Conservation (phyloP, 106 monocot species). For the Triglochin maritima region DNA sequence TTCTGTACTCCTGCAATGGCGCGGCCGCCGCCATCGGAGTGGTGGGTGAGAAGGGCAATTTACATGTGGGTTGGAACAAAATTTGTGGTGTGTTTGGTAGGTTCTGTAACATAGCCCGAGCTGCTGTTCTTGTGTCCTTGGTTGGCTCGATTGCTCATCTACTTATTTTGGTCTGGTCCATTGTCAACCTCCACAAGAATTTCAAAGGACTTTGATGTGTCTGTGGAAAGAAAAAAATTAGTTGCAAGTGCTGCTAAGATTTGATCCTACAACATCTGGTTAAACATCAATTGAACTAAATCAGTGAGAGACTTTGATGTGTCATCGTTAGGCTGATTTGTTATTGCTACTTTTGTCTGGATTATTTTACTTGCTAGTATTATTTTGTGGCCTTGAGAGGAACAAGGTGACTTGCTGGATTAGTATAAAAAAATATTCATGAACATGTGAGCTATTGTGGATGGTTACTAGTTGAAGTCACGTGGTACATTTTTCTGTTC, state of each 20-base stretch:
- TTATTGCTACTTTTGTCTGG: no score
- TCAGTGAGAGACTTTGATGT: no score
- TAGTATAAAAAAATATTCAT: no score
- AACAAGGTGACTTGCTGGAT: no score
- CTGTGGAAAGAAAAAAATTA: background rate
- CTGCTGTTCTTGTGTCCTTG: constrained; percentile 18
- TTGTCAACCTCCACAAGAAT: constrained; percentile 25
- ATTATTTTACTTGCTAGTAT: no score
- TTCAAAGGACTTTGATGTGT: background rate
- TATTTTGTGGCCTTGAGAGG: no score
- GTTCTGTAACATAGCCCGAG: constrained; percentile 25
- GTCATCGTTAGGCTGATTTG: no score
- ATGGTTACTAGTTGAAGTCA: no score
- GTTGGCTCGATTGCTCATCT: constrained; percentile 22
- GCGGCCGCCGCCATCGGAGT: constrained; percentile 41
- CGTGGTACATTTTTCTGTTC: no score
- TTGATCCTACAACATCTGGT: background rate
- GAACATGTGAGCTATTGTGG: no score
- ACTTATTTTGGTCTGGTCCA: constrained; percentile 9
- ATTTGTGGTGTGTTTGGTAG: constrained; percentile 35
- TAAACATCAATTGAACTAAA: no score
- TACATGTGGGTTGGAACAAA: constrained; percentile 50
- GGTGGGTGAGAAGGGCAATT: constrained; percentile 37
- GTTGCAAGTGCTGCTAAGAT: background rate
- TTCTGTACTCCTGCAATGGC: constrained; percentile 45